Evolutionary conservation across 306 rosid genomes (phyloP), one percentile per base, ranked within the genome.

Genomic region (Benincasa hispida): DNA sequence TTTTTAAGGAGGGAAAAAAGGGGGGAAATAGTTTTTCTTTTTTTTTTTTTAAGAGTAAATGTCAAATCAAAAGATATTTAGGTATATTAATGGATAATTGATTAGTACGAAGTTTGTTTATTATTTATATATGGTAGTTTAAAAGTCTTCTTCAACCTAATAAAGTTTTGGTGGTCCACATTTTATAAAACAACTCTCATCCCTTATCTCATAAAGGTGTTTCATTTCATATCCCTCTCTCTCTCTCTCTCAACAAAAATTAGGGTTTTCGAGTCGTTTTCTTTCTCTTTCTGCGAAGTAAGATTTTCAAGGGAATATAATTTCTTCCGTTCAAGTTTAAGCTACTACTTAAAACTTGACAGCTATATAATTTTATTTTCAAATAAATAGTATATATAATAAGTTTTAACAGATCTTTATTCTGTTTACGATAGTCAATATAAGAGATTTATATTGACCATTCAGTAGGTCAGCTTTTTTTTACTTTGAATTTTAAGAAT

Each of bases 111-210:
- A 68, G 55, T 41, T 68, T 25, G 0, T 69, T 24, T 24, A 35
- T 65, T 65, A 34, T 65, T 0, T 65, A 65, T 39, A 37, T 65
- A 4, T 66, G 27, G 51, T 65, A 1, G 75, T 69, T 69, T 69
- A 45, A 41, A 67, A 69, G 75, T 69, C 75, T 24, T 68, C 35
- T 24, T 69, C 75, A 48, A 70, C 39, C 76, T 48, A 70, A 70
- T 47, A 70, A 70, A 70, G 76, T 9, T 70, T 70, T 15, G 75
- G 10, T 70, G 76, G 76, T 69, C 75, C 75, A 69, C 75, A 24
- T 54, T 27, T 69, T 69, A 69, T 0, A 61, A 68, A 68, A 69
- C 57, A 22, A 42, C 22, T 45, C 37, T 69, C 57, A 69, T 42
- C 37, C 13, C 75, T 45, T 39, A 67, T 67, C 53, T 67, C 10